Evolutionary conservation across 768 basidiomycete species (phyloP).

Genomic region (Trametes cubensis): DNA sequence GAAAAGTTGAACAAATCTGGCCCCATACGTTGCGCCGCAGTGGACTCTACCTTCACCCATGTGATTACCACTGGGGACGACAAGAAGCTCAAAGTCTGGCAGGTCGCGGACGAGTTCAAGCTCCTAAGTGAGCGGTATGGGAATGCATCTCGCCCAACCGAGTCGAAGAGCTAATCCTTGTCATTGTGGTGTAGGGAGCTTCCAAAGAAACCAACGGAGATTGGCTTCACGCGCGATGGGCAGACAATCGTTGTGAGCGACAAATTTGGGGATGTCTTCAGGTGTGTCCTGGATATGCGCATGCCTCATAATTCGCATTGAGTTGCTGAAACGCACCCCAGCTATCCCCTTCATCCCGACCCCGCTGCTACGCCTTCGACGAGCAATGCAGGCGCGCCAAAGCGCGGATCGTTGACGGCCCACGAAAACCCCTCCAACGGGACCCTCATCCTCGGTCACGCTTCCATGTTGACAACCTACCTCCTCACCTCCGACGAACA

Average conservation of each 20-base stretch:
- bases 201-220: slow-evolving; percentile 77
- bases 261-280: slow-evolving; percentile 94
- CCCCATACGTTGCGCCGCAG: slow-evolving; percentile 59
- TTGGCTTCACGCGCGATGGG: slow-evolving; percentile 63
- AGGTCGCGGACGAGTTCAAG: slow-evolving; percentile 51
- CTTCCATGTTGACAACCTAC: slow-evolving; percentile 79
- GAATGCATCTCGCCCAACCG: not conserved
- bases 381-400: slow-evolving; percentile 26
- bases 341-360: slow-evolving; percentile 60
- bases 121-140: slow-evolving; percentile 65
- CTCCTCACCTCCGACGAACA: slow-evolving; percentile 67
- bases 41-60: slow-evolving; percentile 47
- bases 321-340: slow-evolving; percentile 30
- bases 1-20: slow-evolving; percentile 48
- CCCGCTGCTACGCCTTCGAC: slow-evolving; percentile 9
- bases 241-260: slow-evolving; percentile 81
- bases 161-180: not conserved
- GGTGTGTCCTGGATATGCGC: slow-evolving; percentile 40
- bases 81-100: slow-evolving; percentile 80
- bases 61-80: slow-evolving; percentile 76
- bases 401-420: slow-evolving; percentile 46
- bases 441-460: slow-evolving; percentile 80
- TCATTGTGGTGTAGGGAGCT: slow-evolving; percentile 56
- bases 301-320: not conserved
- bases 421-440: slow-evolving; percentile 75